Conservation (phyloP, 2,329 filamentous ascomycete species). For the Colletotrichum noveboracense region DNA sequence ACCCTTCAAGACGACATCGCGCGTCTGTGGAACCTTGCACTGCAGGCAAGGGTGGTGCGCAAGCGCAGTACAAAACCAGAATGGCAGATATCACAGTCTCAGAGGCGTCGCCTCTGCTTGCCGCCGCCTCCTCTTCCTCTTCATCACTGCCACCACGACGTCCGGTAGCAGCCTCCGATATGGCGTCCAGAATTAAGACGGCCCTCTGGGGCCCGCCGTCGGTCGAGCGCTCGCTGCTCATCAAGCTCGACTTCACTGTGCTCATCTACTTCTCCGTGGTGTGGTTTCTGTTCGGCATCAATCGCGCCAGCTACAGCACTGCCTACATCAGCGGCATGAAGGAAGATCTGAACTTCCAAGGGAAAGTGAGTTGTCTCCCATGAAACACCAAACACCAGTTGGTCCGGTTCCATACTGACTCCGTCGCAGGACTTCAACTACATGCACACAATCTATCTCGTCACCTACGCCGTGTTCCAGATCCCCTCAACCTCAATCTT, state of each 20-base stretch:
- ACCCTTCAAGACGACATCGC: slow-evolving; percentile 14
- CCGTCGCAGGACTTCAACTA: slow-evolving; percentile 37
- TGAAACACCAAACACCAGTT: background rate
- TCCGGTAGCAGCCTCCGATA: background rate
- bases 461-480: slow-evolving; percentile 48
- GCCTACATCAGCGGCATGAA: slow-evolving; percentile 48
- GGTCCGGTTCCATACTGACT: background rate
- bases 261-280: slow-evolving; percentile 49
- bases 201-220: slow-evolving; percentile 21
- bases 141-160: background rate
- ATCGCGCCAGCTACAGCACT: slow-evolving; percentile 45
- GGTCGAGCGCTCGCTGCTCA: slow-evolving; percentile 31
- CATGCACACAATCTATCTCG: slow-evolving; percentile 38
- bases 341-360: slow-evolving; percentile 39
- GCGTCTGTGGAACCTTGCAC: background rate
- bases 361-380: slow-evolving; percentile 26
- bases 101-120: slow-evolving; percentile 8
- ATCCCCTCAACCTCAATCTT: slow-evolving; percentile 45
- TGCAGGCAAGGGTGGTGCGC: background rate
- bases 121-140: background rate
- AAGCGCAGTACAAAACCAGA: background rate
- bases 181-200: background rate
- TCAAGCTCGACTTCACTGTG: slow-evolving; percentile 45
- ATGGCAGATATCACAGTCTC: background rate
- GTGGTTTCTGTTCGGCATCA: slow-evolving; percentile 53